These are phyloP conservation scores for Pichia sp. DNA, from an alignment of 1,139 yeast species.

Conservation along the genomic window DNA sequence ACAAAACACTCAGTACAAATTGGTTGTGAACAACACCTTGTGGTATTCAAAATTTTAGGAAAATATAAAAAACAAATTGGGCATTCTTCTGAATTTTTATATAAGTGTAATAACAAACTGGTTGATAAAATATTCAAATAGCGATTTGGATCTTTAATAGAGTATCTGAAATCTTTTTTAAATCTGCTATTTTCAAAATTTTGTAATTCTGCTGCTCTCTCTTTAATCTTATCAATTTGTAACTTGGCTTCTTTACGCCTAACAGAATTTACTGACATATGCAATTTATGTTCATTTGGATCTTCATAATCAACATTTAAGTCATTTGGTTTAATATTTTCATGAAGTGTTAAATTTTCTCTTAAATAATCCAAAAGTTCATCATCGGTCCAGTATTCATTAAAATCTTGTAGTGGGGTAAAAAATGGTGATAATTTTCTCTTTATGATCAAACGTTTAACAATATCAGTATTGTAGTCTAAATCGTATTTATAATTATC, in stretches of 20 bases:
- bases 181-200: conserved; percentile 46
- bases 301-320: conserved; percentile 54
- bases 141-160: conserved; percentile 26
- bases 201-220: conserved; percentile 46
- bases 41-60: conserved; percentile 70
- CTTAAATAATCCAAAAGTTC: conserved; percentile 55
- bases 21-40: conserved; percentile 91
- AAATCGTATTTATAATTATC: conserved; percentile 75
- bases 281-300: conserved; percentile 50
- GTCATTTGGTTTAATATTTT: conserved; percentile 49
- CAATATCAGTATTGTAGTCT: conserved; percentile 69
- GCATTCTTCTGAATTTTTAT: conserved; percentile 69
- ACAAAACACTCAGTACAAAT: conserved; percentile 97
- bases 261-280: conserved; percentile 43
- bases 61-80: conserved; percentile 90
- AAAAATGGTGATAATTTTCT: conserved; percentile 84
- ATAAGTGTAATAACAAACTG: conserved; percentile 43
- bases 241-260: conserved; percentile 53
- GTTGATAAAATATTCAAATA: conserved; percentile 34
- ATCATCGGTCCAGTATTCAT: conserved; percentile 66
- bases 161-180: conserved; percentile 41
- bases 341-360: conserved; percentile 48
- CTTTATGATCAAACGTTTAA: conserved; percentile 55
- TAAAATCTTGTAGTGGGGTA: conserved; percentile 80
- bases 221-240: conserved; percentile 41